Conservation (phyloP, 2,329 filamentous ascomycete species). For the Thermoascus crustaceus region DNA sequence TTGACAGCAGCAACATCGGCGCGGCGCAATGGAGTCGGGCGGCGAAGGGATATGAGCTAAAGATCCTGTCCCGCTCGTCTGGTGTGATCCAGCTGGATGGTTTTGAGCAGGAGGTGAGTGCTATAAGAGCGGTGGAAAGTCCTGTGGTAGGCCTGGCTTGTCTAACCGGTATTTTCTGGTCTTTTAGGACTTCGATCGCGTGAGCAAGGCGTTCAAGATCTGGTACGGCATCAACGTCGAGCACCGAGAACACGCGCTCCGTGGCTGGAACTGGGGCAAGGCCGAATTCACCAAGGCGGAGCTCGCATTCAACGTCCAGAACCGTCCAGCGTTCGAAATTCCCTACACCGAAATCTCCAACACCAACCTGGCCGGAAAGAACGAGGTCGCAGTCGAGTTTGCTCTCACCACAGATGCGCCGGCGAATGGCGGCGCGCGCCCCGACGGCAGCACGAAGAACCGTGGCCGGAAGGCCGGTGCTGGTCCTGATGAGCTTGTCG, state of each 20-base stretch:
- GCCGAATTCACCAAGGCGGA: conserved; percentile 94
- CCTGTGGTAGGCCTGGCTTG: background rate
- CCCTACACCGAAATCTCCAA: conserved; percentile 97
- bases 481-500: conserved; percentile 84
- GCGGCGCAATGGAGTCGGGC: conserved; percentile 92
- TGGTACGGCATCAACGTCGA: conserved; percentile 95
- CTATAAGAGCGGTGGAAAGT: background rate
- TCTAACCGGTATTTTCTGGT: background rate
- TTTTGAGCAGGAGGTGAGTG: conserved; percentile 69
- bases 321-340: conserved; percentile 90
- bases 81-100: conserved; percentile 90
- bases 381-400: conserved; percentile 95
- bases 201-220: conserved; percentile 90
- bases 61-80: conserved; percentile 75
- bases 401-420: conserved; percentile 64
- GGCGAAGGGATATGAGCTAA: conserved; percentile 85
- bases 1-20: conserved; percentile 77
- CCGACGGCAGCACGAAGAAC: conserved; percentile 60
- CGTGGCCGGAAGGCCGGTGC: conserved; percentile 85
- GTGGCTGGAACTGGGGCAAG: conserved; percentile 99
- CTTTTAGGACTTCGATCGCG: conserved; percentile 73
- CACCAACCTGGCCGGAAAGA: conserved; percentile 93
- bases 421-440: conserved; percentile 62
- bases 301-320: conserved; percentile 92
- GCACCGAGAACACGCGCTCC: conserved; percentile 83